phyloP scores from a whole-genome alignment of 805 yeast species.

The Saturnispora zaruensis region DNA sequence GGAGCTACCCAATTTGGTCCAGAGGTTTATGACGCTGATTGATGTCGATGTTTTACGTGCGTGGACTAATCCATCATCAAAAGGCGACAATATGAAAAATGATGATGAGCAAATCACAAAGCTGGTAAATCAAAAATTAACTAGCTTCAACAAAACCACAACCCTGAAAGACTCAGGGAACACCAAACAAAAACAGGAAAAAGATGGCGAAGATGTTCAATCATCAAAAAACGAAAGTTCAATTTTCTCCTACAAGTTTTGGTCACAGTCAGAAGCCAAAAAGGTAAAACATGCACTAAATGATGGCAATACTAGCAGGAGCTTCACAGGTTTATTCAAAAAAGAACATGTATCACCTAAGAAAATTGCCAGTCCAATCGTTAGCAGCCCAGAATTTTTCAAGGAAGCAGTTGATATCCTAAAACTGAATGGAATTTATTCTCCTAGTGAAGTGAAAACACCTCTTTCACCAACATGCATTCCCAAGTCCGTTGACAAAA shows the following conservation, averaged over 20 bases:
- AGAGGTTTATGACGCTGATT: slow-evolving; percentile 3
- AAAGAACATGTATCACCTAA: not conserved
- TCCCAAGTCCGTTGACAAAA: not conserved
- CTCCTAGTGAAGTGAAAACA: not conserved
- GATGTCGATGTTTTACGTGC: slow-evolving; percentile 9
- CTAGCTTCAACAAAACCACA: not conserved
- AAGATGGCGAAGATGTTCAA: not conserved
- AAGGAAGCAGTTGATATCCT: not conserved
- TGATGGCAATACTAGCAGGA: not conserved
- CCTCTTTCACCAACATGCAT: not conserved
- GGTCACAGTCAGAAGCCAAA: not conserved
- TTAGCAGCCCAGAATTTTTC: not conserved
- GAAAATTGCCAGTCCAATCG: not conserved
- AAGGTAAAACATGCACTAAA: not conserved
- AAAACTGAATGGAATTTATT: not conserved
- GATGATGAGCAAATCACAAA: not conserved
- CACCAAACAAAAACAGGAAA: not conserved
- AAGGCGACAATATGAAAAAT: not conserved
- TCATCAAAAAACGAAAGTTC: not conserved
- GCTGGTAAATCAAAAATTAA: not conserved
- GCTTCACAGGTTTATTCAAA: not conserved
- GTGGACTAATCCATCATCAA: slow-evolving; percentile 3
- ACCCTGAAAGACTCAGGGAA: not conserved
- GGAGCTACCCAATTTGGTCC: not conserved
- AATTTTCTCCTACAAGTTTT: not conserved